Evolutionary conservation across 2,329 filamentous ascomycete species (phyloP).

Genomic region (Calonectria honghensis): DNA sequence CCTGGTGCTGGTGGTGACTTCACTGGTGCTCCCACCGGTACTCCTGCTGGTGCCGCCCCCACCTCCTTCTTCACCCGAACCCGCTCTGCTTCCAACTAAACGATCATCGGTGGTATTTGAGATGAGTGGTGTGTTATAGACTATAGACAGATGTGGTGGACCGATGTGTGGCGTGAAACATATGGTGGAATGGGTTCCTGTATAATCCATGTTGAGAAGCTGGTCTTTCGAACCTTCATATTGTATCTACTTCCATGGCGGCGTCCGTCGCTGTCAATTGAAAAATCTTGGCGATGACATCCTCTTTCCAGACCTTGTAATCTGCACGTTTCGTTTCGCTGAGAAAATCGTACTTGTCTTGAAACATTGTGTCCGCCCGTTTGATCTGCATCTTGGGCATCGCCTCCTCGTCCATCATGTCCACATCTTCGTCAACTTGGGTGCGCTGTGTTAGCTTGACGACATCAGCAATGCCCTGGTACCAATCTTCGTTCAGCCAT

Average conservation of each 20-base stretch:
- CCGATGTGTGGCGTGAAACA: conserved; percentile 37
- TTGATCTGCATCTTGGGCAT: conserved; percentile 64
- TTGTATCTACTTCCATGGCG: conserved; percentile 61
- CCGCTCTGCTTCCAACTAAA: conserved; percentile 32
- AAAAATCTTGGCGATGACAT: conserved; percentile 74
- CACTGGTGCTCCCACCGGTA: conserved; percentile 20
- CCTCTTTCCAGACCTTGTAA: conserved; percentile 79
- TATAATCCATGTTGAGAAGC: conserved; percentile 53
- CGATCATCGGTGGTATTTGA: conserved; percentile 17
- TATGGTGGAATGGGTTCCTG: conserved; percentile 44
- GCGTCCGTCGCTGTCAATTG: conserved; percentile 59
- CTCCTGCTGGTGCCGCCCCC: conserved; percentile 10
- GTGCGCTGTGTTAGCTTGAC: conserved; percentile 59
- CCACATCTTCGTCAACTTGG: conserved; percentile 60
- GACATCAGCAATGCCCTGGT: conserved; percentile 74
- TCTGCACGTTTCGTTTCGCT: conserved; percentile 77
- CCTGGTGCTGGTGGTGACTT: conserved; percentile 21
- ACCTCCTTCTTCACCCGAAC: conserved; percentile 42
- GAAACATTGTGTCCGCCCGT: conserved; percentile 82
- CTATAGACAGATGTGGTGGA: conserved; percentile 25
- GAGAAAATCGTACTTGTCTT: conserved; percentile 83
- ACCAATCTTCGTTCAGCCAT: conserved; percentile 81
- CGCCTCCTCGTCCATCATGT: conserved; percentile 59
- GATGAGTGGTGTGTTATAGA: conserved; percentile 20
- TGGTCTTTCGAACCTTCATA: conserved; percentile 51